Percentiles rank a stretch among this genome's conserved stretches.
These are phyloP conservation scores for Serendipita sp. DNA, from an alignment of 768 basidiomycete genomes.

Conservation along the genomic window DNA sequence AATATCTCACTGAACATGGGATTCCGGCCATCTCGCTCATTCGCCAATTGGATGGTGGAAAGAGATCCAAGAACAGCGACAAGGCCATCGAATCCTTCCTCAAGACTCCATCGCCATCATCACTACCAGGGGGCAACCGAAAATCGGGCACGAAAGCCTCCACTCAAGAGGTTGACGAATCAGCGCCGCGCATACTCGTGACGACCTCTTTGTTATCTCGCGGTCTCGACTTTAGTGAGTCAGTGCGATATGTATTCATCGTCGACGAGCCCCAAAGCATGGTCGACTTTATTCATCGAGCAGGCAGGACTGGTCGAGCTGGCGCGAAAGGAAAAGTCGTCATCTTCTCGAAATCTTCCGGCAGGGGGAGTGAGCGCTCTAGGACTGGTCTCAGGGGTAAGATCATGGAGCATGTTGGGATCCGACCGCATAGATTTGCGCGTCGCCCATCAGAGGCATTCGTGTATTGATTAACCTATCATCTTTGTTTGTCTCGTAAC, in stretches of 20 bases:
- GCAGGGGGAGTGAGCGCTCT: background rate
- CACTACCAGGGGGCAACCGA: background rate
- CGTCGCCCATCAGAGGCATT: background rate
- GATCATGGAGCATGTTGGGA: background rate
- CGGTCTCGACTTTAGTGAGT: slow-evolving; percentile 72
- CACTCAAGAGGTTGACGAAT: slow-evolving; percentile 11
- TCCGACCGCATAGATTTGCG: background rate
- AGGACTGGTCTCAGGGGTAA: background rate
- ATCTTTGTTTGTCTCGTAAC: background rate
- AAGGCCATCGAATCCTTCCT: background rate
- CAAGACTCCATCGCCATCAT: background rate
- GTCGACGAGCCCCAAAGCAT: slow-evolving; percentile 79
- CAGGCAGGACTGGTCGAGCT: slow-evolving; percentile 68
- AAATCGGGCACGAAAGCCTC: slow-evolving; percentile 16
- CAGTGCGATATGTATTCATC: slow-evolving; percentile 71
- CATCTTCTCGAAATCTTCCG: background rate
- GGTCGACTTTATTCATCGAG: slow-evolving; percentile 85
- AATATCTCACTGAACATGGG: slow-evolving; percentile 42
- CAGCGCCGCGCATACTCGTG: slow-evolving; percentile 52
- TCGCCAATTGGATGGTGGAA: background rate
- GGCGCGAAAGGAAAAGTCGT: slow-evolving; percentile 18
- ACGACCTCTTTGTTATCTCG: slow-evolving; percentile 85
- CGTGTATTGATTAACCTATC: background rate
- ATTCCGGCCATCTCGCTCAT: slow-evolving; percentile 44
- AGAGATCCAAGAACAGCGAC: background rate